Percentiles rank a stretch among this genome's conserved stretches.
phyloP scores from a whole-genome alignment of 495 filamentous ascomycete genomes.

The Tuber aestivum region DNA sequence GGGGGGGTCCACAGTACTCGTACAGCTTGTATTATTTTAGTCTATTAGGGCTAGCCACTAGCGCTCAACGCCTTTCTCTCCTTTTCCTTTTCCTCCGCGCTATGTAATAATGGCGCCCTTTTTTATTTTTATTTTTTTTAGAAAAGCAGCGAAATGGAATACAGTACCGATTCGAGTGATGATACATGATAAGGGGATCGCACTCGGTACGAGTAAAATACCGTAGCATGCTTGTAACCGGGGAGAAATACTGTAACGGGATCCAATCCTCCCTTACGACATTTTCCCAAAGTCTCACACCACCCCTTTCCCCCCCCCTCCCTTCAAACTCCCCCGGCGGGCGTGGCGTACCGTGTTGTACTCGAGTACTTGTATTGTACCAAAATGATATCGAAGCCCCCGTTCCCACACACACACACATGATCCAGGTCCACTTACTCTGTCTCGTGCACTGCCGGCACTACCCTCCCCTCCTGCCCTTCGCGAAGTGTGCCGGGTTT shows the following conservation, averaged over 20 bases:
- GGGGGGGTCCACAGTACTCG: too few relatives aligned
- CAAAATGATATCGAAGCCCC: not conserved
- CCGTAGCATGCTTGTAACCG: not conserved
- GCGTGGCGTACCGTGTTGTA: too few relatives aligned
- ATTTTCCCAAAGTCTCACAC: not conserved
- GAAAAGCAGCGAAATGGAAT: not conserved
- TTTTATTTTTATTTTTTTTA: not conserved
- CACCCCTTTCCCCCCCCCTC: too few relatives aligned
- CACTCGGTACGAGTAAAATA: not conserved
- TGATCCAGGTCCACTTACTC: not conserved
- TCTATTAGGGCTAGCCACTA: not conserved
- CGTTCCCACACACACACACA: not conserved
- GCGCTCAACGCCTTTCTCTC: not conserved
- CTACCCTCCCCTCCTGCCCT: not conserved
- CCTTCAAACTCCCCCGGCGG: not conserved
- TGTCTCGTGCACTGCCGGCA: not conserved
- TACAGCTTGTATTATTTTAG: not conserved
- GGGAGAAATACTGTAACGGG: not conserved
- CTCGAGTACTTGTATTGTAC: not conserved
- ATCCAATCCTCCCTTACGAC: not conserved
- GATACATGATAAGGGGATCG: not conserved
- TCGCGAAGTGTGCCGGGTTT: slow-evolving; percentile 2
- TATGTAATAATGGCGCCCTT: not conserved
- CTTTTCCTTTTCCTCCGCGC: too few relatives aligned
- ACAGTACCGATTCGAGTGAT: slow-evolving; percentile 1